phyloP scores from a whole-genome alignment of 2,329 filamentous ascomycete species.

The Pseudogymnoascus sp. region DNA sequence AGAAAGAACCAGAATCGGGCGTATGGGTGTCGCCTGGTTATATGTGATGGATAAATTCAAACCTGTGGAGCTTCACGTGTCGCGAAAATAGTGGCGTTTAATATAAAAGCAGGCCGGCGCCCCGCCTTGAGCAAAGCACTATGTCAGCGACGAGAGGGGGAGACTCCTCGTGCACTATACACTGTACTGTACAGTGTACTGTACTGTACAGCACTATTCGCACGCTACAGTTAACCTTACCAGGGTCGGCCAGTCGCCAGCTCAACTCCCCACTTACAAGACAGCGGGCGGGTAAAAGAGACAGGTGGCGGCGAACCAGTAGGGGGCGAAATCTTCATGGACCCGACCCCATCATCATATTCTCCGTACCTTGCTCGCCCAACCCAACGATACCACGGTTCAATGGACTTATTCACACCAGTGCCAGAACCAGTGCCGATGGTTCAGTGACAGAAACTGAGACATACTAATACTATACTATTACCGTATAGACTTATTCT shows the following conservation, averaged over 20 bases:
- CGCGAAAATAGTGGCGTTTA: conserved; percentile 9
- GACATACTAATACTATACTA: not conserved
- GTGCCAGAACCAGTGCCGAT: not conserved
- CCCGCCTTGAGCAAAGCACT: not conserved
- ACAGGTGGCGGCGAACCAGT: not conserved
- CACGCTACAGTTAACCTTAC: not conserved
- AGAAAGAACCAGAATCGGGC: not conserved
- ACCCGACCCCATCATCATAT: no score
- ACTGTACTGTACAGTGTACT: no score
- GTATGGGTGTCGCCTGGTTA: not conserved
- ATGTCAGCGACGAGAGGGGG: not conserved
- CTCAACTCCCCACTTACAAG: not conserved
- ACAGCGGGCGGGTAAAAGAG: not conserved
- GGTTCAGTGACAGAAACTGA: not conserved
- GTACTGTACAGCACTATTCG: not conserved
- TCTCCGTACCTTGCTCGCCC: not conserved
- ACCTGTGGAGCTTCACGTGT: conserved; percentile 2
- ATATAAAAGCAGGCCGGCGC: conserved; percentile 1
- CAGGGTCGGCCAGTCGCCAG: not conserved
- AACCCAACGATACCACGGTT: not conserved
- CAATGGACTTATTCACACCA: not conserved
- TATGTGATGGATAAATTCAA: conserved; percentile 1
- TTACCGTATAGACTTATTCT: not conserved
- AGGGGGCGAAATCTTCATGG: not conserved
- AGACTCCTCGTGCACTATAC: not conserved